Conservation (phyloP, 306 rosid species). For the Benincasa hispida region DNA sequence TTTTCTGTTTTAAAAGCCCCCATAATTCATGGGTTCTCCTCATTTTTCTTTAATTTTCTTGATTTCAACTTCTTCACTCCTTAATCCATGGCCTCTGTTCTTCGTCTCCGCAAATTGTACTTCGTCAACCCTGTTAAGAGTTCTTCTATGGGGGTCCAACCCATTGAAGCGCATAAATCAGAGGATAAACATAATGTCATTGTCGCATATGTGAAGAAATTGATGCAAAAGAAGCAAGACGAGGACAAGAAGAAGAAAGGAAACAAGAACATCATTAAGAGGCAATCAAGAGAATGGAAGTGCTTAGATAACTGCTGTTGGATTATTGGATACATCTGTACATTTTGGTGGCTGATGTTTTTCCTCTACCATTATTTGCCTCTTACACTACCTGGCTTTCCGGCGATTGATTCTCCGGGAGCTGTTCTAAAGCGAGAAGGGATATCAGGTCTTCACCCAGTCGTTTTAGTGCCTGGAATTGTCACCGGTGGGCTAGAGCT, state of each 20-base stretch:
- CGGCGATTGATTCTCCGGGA: conserved; percentile 44
- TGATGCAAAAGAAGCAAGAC: neutral
- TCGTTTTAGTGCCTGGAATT: conserved; percentile 45
- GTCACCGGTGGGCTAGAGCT: conserved; percentile 55
- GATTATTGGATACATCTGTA: conserved; percentile 48
- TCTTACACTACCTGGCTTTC: conserved; percentile 28
- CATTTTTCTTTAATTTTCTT: conserved; percentile 2
- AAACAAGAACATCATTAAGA: conserved; percentile 11
- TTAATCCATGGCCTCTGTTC: conserved; percentile 28
- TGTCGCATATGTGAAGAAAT: neutral
- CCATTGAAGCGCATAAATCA: conserved; percentile 8
- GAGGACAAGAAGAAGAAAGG: conserved; percentile 13
- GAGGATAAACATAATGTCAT: neutral
- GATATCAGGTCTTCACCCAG: conserved; percentile 37
- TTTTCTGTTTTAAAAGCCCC: conserved; percentile 5
- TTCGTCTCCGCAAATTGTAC: conserved; percentile 24
- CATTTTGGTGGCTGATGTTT: conserved; percentile 59
- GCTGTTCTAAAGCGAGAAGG: conserved; percentile 41
- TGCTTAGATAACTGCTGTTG: conserved; percentile 42
- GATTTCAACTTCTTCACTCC: neutral
- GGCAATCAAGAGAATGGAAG: conserved; percentile 30
- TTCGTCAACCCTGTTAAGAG: conserved; percentile 18
- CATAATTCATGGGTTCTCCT: conserved; percentile 11
- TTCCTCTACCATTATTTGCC: conserved; percentile 32
- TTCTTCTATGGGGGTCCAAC: conserved; percentile 17